Percentiles rank a stretch among this genome's conserved stretches.
These are phyloP conservation scores for Trichosporon asahii DNA, from an alignment of 1,284 basidiomycete species.

Conservation along the genomic window DNA sequence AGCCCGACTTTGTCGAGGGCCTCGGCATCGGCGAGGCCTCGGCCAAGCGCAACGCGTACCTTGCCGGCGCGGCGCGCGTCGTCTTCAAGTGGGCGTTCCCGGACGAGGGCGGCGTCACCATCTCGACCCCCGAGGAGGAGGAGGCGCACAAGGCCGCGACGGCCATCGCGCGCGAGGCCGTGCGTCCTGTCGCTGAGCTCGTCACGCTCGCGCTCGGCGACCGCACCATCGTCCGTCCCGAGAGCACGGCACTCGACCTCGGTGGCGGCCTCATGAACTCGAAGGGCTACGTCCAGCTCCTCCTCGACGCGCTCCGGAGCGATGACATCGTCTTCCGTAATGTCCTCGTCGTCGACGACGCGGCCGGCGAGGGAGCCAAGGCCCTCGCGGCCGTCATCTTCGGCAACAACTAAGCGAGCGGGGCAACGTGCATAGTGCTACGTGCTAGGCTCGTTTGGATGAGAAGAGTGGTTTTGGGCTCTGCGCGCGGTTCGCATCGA, in stretches of 20 bases:
- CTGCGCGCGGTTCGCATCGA: background rate
- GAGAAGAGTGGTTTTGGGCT: background rate
- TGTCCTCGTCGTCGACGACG: conserved; percentile 37
- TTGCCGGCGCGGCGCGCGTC: conserved; percentile 39
- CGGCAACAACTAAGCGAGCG: background rate
- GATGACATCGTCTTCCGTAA: conserved; percentile 33
- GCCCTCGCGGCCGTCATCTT: conserved; percentile 37
- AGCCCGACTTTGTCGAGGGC: conserved; percentile 27
- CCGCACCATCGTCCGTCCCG: conserved; percentile 31
- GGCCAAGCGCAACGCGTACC: conserved; percentile 39
- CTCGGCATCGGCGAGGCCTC: conserved; percentile 35
- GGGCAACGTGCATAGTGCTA: background rate
- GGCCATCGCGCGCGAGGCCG: conserved; percentile 26
- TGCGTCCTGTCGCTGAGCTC: conserved; percentile 34
- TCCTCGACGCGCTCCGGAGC: conserved; percentile 32
- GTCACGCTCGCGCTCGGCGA: conserved; percentile 39
- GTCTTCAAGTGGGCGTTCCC: conserved; percentile 45
- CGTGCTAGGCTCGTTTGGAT: background rate
- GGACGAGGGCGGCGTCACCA: conserved; percentile 21
- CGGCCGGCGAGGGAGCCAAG: conserved; percentile 40
- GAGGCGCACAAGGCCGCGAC: conserved; percentile 30
- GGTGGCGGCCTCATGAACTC: conserved; percentile 45
- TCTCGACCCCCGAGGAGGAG: conserved; percentile 15
- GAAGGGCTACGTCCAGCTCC: conserved; percentile 34
- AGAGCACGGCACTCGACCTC: conserved; percentile 33